These are phyloP conservation scores for Thraustochytrium striatum DNA, from an alignment of 352 stramenopile genomes.

Conservation along the genomic window DNA sequence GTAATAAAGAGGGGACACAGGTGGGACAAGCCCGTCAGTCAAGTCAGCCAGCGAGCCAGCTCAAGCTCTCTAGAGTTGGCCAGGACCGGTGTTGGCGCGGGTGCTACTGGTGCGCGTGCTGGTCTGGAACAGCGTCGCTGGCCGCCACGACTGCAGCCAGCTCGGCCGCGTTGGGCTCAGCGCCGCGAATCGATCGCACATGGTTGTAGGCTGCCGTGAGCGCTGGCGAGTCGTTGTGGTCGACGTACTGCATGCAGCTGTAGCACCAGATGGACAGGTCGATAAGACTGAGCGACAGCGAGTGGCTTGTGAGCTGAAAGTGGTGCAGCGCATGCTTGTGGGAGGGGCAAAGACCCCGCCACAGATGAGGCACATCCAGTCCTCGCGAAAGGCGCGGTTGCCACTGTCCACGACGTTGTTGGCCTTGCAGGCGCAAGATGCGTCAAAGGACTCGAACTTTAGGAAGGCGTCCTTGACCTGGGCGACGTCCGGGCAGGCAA, in stretches of 20 bases:
- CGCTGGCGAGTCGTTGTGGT: too few species aligned
- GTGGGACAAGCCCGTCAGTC: too few species aligned
- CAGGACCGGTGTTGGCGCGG: too few species aligned
- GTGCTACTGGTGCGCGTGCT: too few species aligned
- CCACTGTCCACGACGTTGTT: neutral
- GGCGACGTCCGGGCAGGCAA: neutral
- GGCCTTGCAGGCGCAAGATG: constrained; percentile 1
- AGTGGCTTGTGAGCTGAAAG: neutral
- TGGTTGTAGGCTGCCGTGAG: too few species aligned
- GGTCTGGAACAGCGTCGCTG: too few species aligned
- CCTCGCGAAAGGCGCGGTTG: neutral
- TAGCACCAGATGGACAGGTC: constrained; percentile 45
- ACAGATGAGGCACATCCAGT: constrained; percentile 34
- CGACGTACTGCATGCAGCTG: constrained; percentile 35
- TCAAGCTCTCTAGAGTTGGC: too few species aligned
- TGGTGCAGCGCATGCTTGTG: constrained; percentile 7
- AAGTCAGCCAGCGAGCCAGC: too few species aligned
- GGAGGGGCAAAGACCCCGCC: constrained; percentile 7
- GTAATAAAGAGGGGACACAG: too few species aligned
- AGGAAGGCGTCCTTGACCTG: neutral
- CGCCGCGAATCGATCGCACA: too few species aligned
- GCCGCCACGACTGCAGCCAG: too few species aligned
- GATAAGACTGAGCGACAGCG: constrained; percentile 6
- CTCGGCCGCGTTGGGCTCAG: too few species aligned
- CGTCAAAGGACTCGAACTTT: neutral